Conservation (phyloP, 1,284 basidiomycete genomes). For the Pholiota adiposa region DNA sequence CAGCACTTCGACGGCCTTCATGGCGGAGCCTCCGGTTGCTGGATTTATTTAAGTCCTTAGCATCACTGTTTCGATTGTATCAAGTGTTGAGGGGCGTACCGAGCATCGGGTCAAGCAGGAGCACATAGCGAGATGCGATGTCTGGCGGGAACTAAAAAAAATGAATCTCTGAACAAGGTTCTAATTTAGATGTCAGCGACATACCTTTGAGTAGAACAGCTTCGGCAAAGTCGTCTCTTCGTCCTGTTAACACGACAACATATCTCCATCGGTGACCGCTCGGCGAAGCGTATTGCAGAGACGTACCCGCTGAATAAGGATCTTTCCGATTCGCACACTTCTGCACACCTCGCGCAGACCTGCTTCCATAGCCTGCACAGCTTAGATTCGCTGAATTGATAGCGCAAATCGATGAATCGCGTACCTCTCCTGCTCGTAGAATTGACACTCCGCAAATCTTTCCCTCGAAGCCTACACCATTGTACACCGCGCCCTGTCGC, state of each 20-base stretch:
- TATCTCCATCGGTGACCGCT: neutral
- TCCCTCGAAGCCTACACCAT: slow-evolving; percentile 91
- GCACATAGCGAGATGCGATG: slow-evolving; percentile 89
- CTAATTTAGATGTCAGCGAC: neutral
- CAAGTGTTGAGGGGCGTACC: slow-evolving; percentile 51
- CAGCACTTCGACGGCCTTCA: slow-evolving; percentile 96
- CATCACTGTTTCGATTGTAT: neutral
- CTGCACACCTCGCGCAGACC: slow-evolving; percentile 94
- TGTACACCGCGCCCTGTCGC: slow-evolving; percentile 74
- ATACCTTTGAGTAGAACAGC: slow-evolving; percentile 85
- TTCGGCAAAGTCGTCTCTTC: slow-evolving; percentile 92
- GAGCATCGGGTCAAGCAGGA: slow-evolving; percentile 97
- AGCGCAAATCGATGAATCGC: slow-evolving; percentile 15
- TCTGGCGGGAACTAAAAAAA: slow-evolving; percentile 85
- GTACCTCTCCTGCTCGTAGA: slow-evolving; percentile 83
- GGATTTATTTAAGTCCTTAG: neutral
- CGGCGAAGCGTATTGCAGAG: neutral
- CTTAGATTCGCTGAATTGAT: slow-evolving; percentile 3
- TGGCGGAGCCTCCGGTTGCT: slow-evolving; percentile 98
- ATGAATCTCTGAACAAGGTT: neutral
- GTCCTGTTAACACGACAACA: slow-evolving; percentile 57
- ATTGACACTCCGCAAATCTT: slow-evolving; percentile 96
- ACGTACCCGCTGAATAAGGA: slow-evolving; percentile 87
- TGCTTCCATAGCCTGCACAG: slow-evolving; percentile 84
- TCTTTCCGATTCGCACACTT: slow-evolving; percentile 90